Percentiles rank a stretch among this genome's conserved stretches.
Conservation (phyloP, 106 monocot genomes). For the Phalaenopsis aphrodite region DNA sequence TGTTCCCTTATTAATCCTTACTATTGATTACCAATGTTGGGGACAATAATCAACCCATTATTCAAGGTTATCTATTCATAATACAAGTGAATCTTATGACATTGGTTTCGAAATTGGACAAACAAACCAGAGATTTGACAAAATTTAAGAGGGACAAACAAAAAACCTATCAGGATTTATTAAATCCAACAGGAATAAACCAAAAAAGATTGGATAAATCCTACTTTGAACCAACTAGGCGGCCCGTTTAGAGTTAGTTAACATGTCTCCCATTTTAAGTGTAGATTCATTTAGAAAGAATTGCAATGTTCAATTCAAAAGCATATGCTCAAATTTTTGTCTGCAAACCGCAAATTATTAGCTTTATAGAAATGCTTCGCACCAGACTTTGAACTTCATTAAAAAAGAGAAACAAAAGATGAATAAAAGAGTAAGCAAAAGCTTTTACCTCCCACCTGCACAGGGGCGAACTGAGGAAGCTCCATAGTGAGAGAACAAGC, state of each 20-base stretch:
- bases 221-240: neutral
- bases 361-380: neutral
- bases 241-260: neutral
- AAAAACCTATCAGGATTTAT: no score
- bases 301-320: neutral
- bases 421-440: neutral
- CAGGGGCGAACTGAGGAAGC: conserved; percentile 78
- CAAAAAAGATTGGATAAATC: no score
- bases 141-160: no score
- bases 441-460: conserved; percentile 63
- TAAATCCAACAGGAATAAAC: neutral
- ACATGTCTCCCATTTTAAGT: neutral
- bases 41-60: no score
- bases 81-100: no score
- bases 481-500: conserved; percentile 88
- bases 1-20: no score
- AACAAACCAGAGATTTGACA: no score
- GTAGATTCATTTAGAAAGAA: neutral
- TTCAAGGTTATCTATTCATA: no score
- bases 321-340: neutral
- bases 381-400: neutral
- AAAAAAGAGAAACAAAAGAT: neutral
- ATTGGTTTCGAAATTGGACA: no score
- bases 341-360: neutral
- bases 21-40: no score